Conservation (phyloP, 1,139 yeast genomes). For the Nematodospora anomalae region DNA sequence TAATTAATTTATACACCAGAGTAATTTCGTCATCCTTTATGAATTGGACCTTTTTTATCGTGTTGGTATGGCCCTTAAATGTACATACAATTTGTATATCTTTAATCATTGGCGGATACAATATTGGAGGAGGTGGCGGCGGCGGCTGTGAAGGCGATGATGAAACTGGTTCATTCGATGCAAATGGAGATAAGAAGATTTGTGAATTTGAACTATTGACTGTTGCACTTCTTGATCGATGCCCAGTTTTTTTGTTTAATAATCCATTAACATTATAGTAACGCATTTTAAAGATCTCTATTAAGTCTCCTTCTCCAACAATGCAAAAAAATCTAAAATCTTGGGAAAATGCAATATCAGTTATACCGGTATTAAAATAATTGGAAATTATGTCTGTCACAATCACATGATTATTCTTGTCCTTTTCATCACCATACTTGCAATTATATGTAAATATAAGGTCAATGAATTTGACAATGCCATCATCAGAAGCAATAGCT, state of each 20-base stretch:
- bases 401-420: conserved; percentile 33
- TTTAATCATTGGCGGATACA: conserved; percentile 40
- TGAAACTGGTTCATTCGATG: neutral
- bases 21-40: conserved; percentile 22
- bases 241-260: conserved; percentile 22
- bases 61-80: conserved; percentile 68
- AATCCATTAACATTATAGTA: conserved; percentile 40
- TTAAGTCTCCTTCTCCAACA: conserved; percentile 61
- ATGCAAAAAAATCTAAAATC: conserved; percentile 63
- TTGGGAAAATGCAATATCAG: conserved; percentile 57
- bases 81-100: conserved; percentile 47
- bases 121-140: conserved; percentile 26
- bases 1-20: conserved; percentile 54
- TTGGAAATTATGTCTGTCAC: conserved; percentile 63
- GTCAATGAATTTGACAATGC: conserved; percentile 60
- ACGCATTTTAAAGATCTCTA: conserved; percentile 52
- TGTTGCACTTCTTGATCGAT: conserved; percentile 43
- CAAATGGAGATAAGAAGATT: neutral
- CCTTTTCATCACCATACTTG: conserved; percentile 20
- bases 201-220: conserved; percentile 30
- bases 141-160: conserved; percentile 12
- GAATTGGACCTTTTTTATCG: conserved; percentile 52
- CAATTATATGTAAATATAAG: conserved; percentile 27
- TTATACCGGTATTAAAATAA: conserved; percentile 64
- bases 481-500: conserved; percentile 67